These are phyloP conservation scores for Vinca major DNA, from an alignment of 305 asterid species.

Conservation along the genomic window DNA sequence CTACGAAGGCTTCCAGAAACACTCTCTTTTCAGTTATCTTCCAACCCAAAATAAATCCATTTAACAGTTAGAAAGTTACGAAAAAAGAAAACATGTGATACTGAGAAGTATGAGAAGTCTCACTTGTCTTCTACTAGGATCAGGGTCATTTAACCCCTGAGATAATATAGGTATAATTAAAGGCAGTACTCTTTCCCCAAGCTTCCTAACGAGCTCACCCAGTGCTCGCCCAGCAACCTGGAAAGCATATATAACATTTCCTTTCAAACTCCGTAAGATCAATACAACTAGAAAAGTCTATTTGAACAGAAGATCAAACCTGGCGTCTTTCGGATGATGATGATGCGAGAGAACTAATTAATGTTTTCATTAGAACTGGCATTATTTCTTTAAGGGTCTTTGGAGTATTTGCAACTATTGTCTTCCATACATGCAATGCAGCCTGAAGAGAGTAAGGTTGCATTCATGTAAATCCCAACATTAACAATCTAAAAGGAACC, in stretches of 20 bases:
- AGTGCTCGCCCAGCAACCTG: constrained; percentile 95
- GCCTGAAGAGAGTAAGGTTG: constrained; percentile 46
- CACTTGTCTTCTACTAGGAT: constrained; percentile 94
- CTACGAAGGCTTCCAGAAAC: background rate
- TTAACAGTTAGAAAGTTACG: background rate
- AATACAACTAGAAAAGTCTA: background rate
- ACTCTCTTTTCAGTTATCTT: background rate
- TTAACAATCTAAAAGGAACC: constrained; percentile 20
- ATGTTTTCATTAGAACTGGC: constrained; percentile 95
- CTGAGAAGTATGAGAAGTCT: constrained; percentile 16
- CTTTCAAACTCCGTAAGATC: background rate
- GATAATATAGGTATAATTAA: constrained; percentile 85
- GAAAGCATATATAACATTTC: constrained; percentile 14
- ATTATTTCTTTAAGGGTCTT: constrained; percentile 94
- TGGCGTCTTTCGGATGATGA: constrained; percentile 96
- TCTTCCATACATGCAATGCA: constrained; percentile 99
- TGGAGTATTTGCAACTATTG: constrained; percentile 98
- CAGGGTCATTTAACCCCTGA: constrained; percentile 65
- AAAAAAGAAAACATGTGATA: background rate
- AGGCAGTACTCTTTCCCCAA: constrained; percentile 99
- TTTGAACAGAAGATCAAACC: constrained; percentile 32
- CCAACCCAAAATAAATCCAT: background rate
- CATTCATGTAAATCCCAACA: constrained; percentile 11
- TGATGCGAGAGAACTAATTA: constrained; percentile 89
- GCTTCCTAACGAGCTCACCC: constrained; percentile 99